Evolutionary conservation across 2,329 filamentous ascomycete genomes (phyloP), one percentile per base, ranked within the genome.

Genomic region (Pseudogymnoascus sp.): DNA sequence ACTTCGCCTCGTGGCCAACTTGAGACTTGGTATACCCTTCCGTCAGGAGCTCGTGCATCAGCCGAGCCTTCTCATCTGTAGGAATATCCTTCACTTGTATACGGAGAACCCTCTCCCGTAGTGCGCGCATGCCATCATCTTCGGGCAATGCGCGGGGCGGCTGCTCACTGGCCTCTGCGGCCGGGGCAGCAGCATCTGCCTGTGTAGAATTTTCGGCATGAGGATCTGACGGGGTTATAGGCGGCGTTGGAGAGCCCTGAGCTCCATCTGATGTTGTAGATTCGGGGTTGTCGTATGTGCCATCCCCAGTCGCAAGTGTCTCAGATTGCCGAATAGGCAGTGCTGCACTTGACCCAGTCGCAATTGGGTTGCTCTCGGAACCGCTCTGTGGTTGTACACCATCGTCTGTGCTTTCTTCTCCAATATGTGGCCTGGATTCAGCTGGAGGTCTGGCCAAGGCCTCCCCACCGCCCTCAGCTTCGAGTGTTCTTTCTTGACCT

Each of bases 61-160:
- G 76, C 64, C 80, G 82, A 23, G 90, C 90, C 74, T 92, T 92
- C 63, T 90, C 85, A 6, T 78, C 72, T 45, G 80, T 78, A 3
- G 81, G 74, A 58, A 86, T 78, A 23, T 84, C 78, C 67, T 80
- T 80, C 26, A 81, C 78, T 71, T 91, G 88, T 65, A 93, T 88
- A 21, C 78, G 78, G 64, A 88, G 80, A 66, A 94, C 91, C 65
- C 83, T 84, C 66, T 77, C 80, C 68, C 90, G 81, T 68, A 93
- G 74, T 62, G 77, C 74, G 16, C 82, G 79, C 87, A 91, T 92
- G 49, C 90, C 90, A 78, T 94, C 90, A 70, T 93, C 88, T 71
- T 88, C 90, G 1, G 90, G 89, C 11, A 74, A 62, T 12, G 70
- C 69, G 35, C 63, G 66, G 43, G 66, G 68, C 19, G 68, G 67